Evolutionary conservation across 345 rosid species (phyloP), one percentile per base, ranked within the genome.

Genomic region (Ailanthus altissimus): DNA sequence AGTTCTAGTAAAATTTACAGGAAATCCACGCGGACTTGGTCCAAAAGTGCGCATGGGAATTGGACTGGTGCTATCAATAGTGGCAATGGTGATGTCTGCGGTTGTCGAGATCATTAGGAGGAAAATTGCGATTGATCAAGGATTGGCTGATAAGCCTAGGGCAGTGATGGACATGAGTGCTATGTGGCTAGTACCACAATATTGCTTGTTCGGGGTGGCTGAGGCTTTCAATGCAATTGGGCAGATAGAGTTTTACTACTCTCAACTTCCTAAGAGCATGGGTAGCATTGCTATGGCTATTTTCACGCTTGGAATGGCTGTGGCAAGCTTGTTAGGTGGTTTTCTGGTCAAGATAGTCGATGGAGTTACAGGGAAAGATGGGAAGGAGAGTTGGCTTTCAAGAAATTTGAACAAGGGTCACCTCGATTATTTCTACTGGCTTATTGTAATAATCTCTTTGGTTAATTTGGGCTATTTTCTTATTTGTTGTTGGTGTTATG

Each of bases 21-120:
- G 82, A 47, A 77, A 79, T 50, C 89, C 85, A 0, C 66, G 76
- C 10, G 66, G 81, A 4, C 78, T 87, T 5, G 62, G 84, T 78
- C 78, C 78, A 50, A 85, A 84, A 78, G 80, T 65, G 32, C 76
- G 85, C 68, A 89, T 88, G 92, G 83, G 94, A 38, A 74, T 83
- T 18, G 91, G 94, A 4, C 57, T 83, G 1, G 53, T 70, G 3
- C 14, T 82, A 26, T 83, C 82, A 0, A 75, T 80, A 56, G 18
- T 80, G 45, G 72, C 86, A 73, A 85, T 83, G 85, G 80, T 67
- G 13, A 25, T 69, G 36, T 58, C 74, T 0, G 97, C 86, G 23
- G 23, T 68, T 3, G 86, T 84, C 1, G 90, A 92, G 78, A 73
- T 76, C 67, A 53, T 76, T 47, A 82, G 90, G 8, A 66, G 88